Percentiles rank a stretch among this genome's conserved stretches.
Conservation (phyloP, 306 rosid genomes). For the Quercus berberidifolia region DNA sequence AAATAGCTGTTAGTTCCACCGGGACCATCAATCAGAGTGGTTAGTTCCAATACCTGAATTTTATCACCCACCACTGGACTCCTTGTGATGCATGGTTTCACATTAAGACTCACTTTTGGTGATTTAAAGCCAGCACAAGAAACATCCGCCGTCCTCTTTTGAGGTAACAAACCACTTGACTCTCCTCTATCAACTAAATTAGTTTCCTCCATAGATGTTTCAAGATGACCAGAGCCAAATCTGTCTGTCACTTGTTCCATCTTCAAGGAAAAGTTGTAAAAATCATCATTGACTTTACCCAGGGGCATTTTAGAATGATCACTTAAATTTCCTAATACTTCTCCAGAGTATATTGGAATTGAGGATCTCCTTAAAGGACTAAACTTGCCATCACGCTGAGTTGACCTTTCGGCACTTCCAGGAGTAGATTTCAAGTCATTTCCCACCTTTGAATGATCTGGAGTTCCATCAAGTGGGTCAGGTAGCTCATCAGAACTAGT, state of each 20-base stretch:
- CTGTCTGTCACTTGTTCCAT: constrained; percentile 25
- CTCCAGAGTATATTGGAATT: constrained; percentile 38
- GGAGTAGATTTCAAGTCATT: constrained; percentile 25
- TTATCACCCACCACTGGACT: constrained; percentile 27
- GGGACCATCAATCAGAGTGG: constrained; percentile 27
- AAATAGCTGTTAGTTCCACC: constrained; percentile 24
- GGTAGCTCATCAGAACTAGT: constrained; percentile 21
- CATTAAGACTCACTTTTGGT: constrained; percentile 26
- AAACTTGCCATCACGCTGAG: constrained; percentile 32
- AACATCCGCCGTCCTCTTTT: constrained; percentile 36
- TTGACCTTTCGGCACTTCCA: constrained; percentile 36
- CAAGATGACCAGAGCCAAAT: constrained; percentile 30
- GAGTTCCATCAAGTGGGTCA: constrained; percentile 22
- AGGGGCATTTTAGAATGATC: constrained; percentile 22
- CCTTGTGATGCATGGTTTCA: constrained; percentile 31
- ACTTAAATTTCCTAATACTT: constrained; percentile 32
- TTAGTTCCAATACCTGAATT: constrained; percentile 21
- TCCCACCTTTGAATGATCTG: constrained; percentile 19
- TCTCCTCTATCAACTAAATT: constrained; percentile 29
- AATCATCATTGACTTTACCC: constrained; percentile 24
- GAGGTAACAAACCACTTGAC: constrained; percentile 39
- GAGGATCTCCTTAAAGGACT: constrained; percentile 33
- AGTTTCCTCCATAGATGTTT: constrained; percentile 26
- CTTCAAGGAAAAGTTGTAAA: constrained; percentile 28
- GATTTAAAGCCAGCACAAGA: constrained; percentile 41